These are phyloP conservation scores for Umbelopsis vinacea DNA, from an alignment of 192 early-diverging fungal species.

Conservation along the genomic window DNA sequence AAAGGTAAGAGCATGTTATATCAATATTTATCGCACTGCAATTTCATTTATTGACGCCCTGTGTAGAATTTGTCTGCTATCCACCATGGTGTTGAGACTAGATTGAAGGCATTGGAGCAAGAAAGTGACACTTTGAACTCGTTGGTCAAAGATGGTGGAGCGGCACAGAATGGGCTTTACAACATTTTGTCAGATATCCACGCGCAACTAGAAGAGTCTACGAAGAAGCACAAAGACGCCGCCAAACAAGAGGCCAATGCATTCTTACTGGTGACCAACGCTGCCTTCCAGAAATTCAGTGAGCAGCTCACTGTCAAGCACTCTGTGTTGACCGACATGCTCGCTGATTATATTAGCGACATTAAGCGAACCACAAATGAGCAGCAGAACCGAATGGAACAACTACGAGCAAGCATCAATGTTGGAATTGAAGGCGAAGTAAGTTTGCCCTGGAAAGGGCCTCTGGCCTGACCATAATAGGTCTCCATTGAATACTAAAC, in stretches of 20 bases:
- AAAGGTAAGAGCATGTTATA: neutral
- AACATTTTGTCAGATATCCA: neutral
- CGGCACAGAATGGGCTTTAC: neutral
- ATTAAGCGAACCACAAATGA: neutral
- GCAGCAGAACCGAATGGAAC: neutral
- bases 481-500: neutral
- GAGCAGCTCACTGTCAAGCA: slow-evolving; percentile 1
- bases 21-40: too few species aligned
- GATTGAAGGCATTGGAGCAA: slow-evolving; percentile 31
- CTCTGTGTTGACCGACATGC: slow-evolving; percentile 2
- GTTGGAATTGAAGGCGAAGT: neutral
- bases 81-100: slow-evolving; percentile 34
- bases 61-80: slow-evolving; percentile 21
- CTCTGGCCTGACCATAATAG: neutral
- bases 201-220: neutral
- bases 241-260: neutral
- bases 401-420: neutral
- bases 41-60: neutral
- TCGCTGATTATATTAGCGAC: neutral
- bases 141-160: slow-evolving; percentile 19
- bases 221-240: neutral
- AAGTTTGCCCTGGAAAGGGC: neutral
- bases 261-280: neutral
- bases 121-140: slow-evolving; percentile 3
- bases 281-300: neutral